Base-by-base conservation (phyloP, 2,329 filamentous ascomycete genomes). In the Beauveria australis region DNA sequence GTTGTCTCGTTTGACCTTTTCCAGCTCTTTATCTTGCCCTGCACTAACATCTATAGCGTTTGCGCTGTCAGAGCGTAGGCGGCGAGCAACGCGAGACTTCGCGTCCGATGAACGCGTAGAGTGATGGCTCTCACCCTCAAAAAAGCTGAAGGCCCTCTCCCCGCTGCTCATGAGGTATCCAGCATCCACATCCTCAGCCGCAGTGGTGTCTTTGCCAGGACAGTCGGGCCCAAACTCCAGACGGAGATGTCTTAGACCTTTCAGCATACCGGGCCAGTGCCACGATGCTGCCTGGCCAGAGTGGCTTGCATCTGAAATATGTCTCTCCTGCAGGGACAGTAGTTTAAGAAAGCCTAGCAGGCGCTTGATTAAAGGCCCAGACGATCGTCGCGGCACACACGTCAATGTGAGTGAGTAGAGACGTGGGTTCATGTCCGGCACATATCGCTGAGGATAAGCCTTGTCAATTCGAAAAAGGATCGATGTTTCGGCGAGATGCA, bases 371-470 rank as follows among this genome's bases (percentile, higher is more conserved):
- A 85, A 62, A 5, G 75, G 75, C 0, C 82, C 83, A 5, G 70
- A 74, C 1, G 83, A 84, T 26, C 76, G 76, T 8, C 81, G 75
- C 0, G 84, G 84, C 3, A 87, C 74, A 30, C 75, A 71, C 0
- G 81, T 83, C 24, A 87, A 70, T 4, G 79, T 81, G 26, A 87
- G 66, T 0, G 78, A 80, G 12, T 68, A 70, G 24, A 87, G 68
- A 4, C 82, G 77, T 1, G 82, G 79, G 62, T 86, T 87, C 72
- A 80, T 78, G 53, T 84, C 78, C 0, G 84, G 84, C 3, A 75
- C 67, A 58, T 83, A 81, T 16, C 73, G 67, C 55, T 77, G 72
- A 2, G 79, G 78, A 64, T 79, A 84, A 7, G 76, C 75, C 37
- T 74, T 68, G 37, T 79, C 71, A 16, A 76, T 72, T n/a, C 76